Percentiles rank a stretch among this genome's conserved stretches.
Conservation (phyloP, 192 early-diverging fungal species). For the Coemansia sp. region DNA sequence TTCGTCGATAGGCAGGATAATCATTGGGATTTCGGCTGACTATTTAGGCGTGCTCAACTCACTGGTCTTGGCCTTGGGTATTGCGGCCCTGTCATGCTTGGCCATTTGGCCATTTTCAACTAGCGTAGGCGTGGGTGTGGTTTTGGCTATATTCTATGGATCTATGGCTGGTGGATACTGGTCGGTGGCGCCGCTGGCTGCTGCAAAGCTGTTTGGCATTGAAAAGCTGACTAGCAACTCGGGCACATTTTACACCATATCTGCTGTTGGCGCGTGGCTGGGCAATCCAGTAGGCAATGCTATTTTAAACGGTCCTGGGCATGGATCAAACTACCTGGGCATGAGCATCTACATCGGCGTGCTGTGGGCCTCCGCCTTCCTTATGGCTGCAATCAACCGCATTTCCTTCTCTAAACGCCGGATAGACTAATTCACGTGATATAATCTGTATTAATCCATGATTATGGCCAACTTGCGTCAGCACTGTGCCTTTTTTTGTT, state of each 20-base stretch:
- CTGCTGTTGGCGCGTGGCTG: constrained; percentile 40
- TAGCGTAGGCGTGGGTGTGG: constrained; percentile 29
- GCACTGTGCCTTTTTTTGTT: too few species aligned
- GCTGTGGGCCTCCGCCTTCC: constrained; percentile 31
- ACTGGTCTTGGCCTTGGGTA: constrained; percentile 19
- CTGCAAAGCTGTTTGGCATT: constrained; percentile 41
- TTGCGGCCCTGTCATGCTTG: constrained; percentile 23
- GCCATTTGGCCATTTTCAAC: constrained; percentile 48
- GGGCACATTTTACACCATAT: constrained; percentile 42
- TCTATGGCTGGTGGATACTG: constrained; percentile 43
- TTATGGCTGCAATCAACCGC: constrained; percentile 25
- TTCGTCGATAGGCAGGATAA: constrained; percentile 40
- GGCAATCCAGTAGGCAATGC: constrained; percentile 41
- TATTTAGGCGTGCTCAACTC: constrained; percentile 43
- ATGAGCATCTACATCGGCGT: constrained; percentile 45
- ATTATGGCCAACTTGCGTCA: too few species aligned
- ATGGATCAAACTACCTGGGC: constrained; percentile 22
- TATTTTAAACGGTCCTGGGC: constrained; percentile 31
- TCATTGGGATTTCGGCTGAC: constrained; percentile 33
- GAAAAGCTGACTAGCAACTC: constrained; percentile 39
- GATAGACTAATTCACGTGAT: neutral
- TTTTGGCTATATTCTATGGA: constrained; percentile 36
- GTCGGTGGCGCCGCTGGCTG: constrained; percentile 41
- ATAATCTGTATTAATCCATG: neutral
- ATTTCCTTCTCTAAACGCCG: constrained; percentile 14